phyloP scores from a whole-genome alignment of 345 rosid genomes.

The Citrus unshiu region DNA sequence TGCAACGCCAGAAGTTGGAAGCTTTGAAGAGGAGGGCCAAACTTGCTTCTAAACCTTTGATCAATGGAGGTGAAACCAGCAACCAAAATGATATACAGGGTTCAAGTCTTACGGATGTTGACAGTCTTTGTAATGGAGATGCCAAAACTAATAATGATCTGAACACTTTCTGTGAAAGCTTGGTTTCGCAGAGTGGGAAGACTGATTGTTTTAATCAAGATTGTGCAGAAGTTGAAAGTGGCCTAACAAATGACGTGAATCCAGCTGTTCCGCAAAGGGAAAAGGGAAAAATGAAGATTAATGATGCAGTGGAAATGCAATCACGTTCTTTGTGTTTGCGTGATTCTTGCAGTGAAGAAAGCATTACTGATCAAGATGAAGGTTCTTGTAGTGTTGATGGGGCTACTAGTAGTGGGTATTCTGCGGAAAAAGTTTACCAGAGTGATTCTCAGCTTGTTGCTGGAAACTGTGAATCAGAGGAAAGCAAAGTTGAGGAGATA shows the following conservation, averaged over 20 bases:
- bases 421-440: slow-evolving; percentile 22
- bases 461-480: slow-evolving; percentile 37
- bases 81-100: slow-evolving; percentile 11
- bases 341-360: slow-evolving; percentile 31
- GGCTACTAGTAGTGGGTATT: slow-evolving; percentile 18
- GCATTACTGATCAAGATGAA: slow-evolving; percentile 24
- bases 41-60: slow-evolving; percentile 12
- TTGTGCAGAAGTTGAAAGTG: slow-evolving; percentile 22
- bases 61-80: slow-evolving; percentile 30
- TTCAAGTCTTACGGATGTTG: slow-evolving; percentile 21
- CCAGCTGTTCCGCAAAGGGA: slow-evolving; percentile 12
- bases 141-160: slow-evolving; percentile 9
- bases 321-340: slow-evolving; percentile 21
- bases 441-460: slow-evolving; percentile 23
- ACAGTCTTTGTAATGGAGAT: slow-evolving; percentile 31
- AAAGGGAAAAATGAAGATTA: slow-evolving; percentile 17
- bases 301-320: slow-evolving; percentile 19
- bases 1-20: slow-evolving; percentile 38
- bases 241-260: slow-evolving; percentile 16
- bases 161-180: slow-evolving; percentile 15
- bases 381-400: slow-evolving; percentile 31
- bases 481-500: slow-evolving; percentile 41
- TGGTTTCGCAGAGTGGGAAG: slow-evolving; percentile 21
- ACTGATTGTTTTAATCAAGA: slow-evolving; percentile 22
- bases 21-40: slow-evolving; percentile 39